These are phyloP conservation scores for Rhodosporidiobolus odoratus DNA, from an alignment of 768 basidiomycete genomes.

Conservation along the genomic window DNA sequence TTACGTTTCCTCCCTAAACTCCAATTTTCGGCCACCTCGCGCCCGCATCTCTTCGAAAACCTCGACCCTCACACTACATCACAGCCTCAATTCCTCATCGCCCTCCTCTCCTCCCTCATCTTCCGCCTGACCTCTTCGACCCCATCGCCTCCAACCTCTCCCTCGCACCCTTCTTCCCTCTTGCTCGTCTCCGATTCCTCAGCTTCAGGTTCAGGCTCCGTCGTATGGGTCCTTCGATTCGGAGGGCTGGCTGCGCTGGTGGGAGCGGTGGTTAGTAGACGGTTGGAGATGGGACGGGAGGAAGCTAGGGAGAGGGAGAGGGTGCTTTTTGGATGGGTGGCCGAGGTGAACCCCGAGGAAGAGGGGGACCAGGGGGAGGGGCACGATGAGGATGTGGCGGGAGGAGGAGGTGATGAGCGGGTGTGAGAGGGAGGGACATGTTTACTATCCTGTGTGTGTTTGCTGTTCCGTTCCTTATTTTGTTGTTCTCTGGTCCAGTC, in stretches of 20 bases:
- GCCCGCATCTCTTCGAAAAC: too few species aligned
- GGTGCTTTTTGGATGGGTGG: too few species aligned
- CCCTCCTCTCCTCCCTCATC: slow-evolving; percentile 7
- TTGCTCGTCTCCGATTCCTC: neutral
- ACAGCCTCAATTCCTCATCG: slow-evolving; percentile 14
- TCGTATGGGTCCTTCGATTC: slow-evolving; percentile 4
- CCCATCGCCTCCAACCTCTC: slow-evolving; percentile 50
- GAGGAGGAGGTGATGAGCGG: too few species aligned
- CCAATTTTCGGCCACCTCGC: neutral
- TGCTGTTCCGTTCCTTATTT: too few species aligned
- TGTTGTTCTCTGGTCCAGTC: too few species aligned
- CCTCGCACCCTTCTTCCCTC: neutral
- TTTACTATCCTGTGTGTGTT: too few species aligned
- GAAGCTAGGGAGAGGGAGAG: neutral
- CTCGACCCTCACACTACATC: neutral
- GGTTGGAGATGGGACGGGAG: neutral
- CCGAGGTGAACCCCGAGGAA: too few species aligned
- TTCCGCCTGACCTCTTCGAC: slow-evolving; percentile 45
- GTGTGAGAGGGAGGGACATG: too few species aligned
- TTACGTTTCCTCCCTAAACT: neutral
- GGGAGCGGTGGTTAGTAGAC: neutral
- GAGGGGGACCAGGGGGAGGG: too few species aligned
- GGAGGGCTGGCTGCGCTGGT: neutral
- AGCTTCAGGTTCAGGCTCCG: neutral
- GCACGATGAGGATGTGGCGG: too few species aligned